phyloP scores from a whole-genome alignment of 345 rosid genomes.

The Melaleuca alternifolia region DNA sequence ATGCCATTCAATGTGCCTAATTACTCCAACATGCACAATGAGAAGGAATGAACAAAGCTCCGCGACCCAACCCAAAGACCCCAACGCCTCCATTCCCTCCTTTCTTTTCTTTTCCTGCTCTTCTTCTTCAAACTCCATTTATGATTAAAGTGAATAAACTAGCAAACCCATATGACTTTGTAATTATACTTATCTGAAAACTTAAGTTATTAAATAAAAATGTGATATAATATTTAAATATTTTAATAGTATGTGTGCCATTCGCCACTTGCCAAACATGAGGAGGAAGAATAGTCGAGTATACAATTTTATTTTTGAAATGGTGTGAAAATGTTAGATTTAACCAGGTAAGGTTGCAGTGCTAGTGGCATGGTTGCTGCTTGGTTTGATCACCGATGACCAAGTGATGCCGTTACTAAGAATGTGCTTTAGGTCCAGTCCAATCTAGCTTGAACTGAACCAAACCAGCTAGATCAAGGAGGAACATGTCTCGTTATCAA shows the following conservation, averaged over 20 bases:
- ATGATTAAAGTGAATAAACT: not conserved
- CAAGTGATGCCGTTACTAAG: not conserved
- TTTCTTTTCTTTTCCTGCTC: not conserved
- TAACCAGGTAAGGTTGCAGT: not conserved
- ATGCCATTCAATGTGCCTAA: not conserved
- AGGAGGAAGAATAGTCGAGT: not conserved
- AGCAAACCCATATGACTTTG: not conserved
- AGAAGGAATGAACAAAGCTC: not conserved
- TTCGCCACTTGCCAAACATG: not conserved
- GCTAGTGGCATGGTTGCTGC: not conserved
- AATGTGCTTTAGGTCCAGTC: not conserved
- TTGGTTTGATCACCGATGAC: not conserved
- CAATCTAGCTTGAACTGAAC: not conserved
- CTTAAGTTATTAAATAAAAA: not conserved
- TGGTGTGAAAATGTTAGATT: not conserved
- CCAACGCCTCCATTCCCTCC: not conserved
- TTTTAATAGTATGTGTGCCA: too few relatives aligned
- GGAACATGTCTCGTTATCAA: not conserved
- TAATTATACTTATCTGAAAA: not conserved
- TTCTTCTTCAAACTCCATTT: not conserved
- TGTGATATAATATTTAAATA: too few relatives aligned
- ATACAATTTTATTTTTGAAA: too few relatives aligned
- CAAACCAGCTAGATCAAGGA: not conserved
- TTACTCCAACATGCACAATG: not conserved
- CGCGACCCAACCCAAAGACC: not conserved